Base-by-base conservation (phyloP, 345 rosid species). In the Boechera stricta region DNA sequence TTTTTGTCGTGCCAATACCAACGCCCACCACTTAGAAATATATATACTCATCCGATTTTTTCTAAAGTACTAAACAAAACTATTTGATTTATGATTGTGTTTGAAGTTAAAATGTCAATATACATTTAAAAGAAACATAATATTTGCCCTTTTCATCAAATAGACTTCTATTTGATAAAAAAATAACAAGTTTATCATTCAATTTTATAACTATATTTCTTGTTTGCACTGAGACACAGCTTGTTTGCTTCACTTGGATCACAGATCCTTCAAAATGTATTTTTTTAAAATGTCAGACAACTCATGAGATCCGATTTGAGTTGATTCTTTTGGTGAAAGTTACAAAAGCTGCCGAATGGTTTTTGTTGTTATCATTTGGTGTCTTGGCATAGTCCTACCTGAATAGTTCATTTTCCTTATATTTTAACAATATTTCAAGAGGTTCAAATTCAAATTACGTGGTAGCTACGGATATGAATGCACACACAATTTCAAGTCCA, bases 361-460 rank as follows among this genome's bases (percentile, higher is more conserved):
- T 72, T 65, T 65, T 77, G 72, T 64, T 64, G 72, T 71, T 71
- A 77, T 64, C 81, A 71, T 71, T 31, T 67, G 72, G 63, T 65
- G 61, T 49, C 24, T 77, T 72, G 62, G 77, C 73, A 48, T 64
- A 65, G 39, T 77, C 73, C 73, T 58, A 78, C 81, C 73, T 65
- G 77, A 72, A 72, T 38, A 65, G 63, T 72, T 58, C 63, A 39
- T 11, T 66, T 15, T 59, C 42, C 57, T n/a, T 5, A n/a, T 58
- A 77, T 64, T 70, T 58, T 72, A 48, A 51, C 65, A 78, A 13
- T 57, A 78, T 66, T 65, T 77, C 72, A 56, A 71, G 77, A 49
- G 73, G 62, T 72, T 65, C 73, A 72, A 72, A 72, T 72, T 78
- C 64, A 64, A 78, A 66, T 49, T 78, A 72, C 77, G 77, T 77